Conservation (phyloP, 2,329 filamentous ascomycete genomes). For the Incumbomyces delicatus region DNA sequence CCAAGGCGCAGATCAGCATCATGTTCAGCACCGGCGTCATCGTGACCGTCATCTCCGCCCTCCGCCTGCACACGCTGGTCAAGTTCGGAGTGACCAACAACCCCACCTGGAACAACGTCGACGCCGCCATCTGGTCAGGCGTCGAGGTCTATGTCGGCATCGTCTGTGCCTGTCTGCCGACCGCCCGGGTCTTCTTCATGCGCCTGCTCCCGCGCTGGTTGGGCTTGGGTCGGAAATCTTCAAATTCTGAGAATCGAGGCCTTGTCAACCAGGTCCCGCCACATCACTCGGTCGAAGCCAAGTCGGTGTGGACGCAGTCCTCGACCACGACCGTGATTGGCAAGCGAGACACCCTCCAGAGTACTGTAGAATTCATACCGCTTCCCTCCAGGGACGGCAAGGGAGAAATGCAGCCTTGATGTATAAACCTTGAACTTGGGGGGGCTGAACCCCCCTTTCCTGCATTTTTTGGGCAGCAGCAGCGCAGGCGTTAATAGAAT, state of each 20-base stretch:
- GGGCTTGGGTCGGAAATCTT: background rate
- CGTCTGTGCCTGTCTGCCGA: constrained; percentile 10
- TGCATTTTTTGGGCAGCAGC: too few species aligned
- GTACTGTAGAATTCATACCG: too few species aligned
- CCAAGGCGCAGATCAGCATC: constrained; percentile 25
- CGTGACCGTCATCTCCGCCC: constrained; percentile 1
- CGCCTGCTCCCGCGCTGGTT: background rate
- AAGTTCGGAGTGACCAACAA: background rate
- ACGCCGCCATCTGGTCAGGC: background rate
- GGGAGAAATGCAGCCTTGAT: too few species aligned
- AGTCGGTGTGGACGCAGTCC: too few species aligned
- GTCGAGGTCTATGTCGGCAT: constrained; percentile 9
- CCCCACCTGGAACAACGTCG: constrained; percentile 3
- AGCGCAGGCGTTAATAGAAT: too few species aligned
- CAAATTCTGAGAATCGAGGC: too few species aligned
- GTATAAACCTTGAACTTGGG: too few species aligned
- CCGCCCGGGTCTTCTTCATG: constrained; percentile 3
- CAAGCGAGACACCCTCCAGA: too few species aligned
- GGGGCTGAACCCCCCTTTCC: too few species aligned
- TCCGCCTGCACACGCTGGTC: constrained; percentile 1
- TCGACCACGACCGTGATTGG: too few species aligned
- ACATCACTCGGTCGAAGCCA: background rate
- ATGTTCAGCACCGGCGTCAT: constrained; percentile 29
- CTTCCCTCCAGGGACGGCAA: too few species aligned
- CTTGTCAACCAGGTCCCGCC: background rate